A percentile compares a stretch with the other conserved stretches of the same genome.
Conservation (phyloP, 2,329 filamentous ascomycete species). For the Elsinoe australis region DNA sequence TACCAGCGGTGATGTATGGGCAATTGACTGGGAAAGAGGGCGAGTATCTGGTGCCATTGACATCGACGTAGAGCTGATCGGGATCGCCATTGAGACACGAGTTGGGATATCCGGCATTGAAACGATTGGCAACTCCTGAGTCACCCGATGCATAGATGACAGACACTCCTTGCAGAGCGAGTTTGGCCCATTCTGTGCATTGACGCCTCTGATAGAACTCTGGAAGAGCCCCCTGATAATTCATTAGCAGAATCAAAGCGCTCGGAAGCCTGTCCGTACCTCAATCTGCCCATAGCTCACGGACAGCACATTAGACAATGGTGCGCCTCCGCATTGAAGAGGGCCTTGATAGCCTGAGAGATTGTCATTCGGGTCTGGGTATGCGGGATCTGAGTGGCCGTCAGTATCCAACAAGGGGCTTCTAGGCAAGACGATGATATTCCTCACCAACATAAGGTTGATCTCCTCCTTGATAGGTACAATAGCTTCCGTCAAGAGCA, state of each 20-base stretch:
- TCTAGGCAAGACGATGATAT: neutral
- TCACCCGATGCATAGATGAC: constrained; percentile 58
- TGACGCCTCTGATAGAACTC: constrained; percentile 51
- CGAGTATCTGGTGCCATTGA: constrained; percentile 39
- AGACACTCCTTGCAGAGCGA: constrained; percentile 57
- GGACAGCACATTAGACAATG: constrained; percentile 54
- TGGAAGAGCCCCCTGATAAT: constrained; percentile 47
- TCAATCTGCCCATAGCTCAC: constrained; percentile 60
- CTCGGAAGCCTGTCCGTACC: neutral
- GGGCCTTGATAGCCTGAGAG: constrained; percentile 27
- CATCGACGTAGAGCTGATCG: constrained; percentile 24
- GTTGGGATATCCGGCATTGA: constrained; percentile 23
- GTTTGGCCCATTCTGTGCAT: constrained; percentile 56
- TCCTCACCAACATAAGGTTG: constrained; percentile 19
- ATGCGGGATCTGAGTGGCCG: constrained; percentile 44
- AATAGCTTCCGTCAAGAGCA: constrained; percentile 41
- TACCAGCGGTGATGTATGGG: constrained; percentile 38
- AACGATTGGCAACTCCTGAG: constrained; percentile 43
- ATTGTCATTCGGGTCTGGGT: constrained; percentile 32
- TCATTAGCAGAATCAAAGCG: neutral
- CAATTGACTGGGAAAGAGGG: constrained; percentile 42
- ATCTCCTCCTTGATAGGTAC: constrained; percentile 22
- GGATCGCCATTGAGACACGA: constrained; percentile 39
- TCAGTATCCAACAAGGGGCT: neutral
- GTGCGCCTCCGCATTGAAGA: constrained; percentile 24